These are phyloP conservation scores for Panicum miliaceum DNA, from an alignment of 176 grass and related monocot species.

Conservation along the genomic window DNA sequence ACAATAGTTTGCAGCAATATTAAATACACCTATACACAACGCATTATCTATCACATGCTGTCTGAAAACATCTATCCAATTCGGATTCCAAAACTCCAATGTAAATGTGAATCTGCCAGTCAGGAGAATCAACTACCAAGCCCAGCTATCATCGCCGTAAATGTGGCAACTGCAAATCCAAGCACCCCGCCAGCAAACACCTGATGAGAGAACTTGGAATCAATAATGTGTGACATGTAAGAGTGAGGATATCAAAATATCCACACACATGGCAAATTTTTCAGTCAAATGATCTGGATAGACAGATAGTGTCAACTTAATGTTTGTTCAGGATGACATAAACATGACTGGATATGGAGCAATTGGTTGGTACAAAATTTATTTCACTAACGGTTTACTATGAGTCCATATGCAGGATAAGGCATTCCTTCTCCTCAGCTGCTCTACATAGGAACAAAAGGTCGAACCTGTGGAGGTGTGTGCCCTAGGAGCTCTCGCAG, in stretches of 20 bases:
- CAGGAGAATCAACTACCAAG: conserved; percentile 56
- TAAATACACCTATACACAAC: conserved; percentile 40
- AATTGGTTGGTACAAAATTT: conserved; percentile 3
- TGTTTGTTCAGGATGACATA: background rate
- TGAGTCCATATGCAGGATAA: background rate
- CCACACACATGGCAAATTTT: background rate
- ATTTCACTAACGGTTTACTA: background rate
- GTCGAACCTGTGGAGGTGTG: conserved; percentile 85
- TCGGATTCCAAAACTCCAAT: conserved; percentile 39
- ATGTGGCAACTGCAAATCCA: conserved; percentile 74
- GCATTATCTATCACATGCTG: conserved; percentile 29
- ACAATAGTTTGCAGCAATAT: conserved; percentile 2
- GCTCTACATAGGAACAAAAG: conserved; percentile 18
- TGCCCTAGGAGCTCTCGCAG: conserved; percentile 88
- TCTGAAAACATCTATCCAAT: conserved; percentile 28
- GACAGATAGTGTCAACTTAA: background rate
- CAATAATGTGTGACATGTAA: background rate
- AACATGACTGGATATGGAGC: conserved; percentile 5
- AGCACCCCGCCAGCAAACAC: conserved; percentile 73
- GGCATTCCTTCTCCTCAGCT: conserved; percentile 7
- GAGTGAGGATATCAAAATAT: conserved; percentile 5
- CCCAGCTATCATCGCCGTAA: conserved; percentile 59
- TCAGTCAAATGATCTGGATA: background rate
- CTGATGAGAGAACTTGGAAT: conserved; percentile 35
- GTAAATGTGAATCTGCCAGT: conserved; percentile 25